Conservation (phyloP, 1,139 yeast species). For the Ogataea hybrid region DNA sequence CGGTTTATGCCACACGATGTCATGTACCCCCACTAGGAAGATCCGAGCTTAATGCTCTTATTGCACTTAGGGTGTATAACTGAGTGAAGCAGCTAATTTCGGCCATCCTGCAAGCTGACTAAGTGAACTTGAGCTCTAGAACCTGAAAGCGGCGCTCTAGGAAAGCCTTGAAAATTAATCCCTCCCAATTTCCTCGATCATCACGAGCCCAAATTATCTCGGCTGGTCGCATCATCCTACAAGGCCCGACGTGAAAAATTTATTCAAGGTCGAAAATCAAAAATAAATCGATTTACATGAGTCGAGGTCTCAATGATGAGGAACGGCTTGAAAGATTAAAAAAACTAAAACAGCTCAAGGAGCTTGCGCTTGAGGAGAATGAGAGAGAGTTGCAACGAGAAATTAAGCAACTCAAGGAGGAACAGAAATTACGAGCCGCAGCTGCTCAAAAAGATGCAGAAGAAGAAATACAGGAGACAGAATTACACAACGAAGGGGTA, state of each 20-base stretch:
- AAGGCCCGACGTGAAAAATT: not conserved
- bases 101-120: too few species aligned
- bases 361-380: slow-evolving; percentile 36
- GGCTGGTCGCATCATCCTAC: too few species aligned
- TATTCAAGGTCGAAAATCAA: not conserved
- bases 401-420: slow-evolving; percentile 25
- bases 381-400: slow-evolving; percentile 42
- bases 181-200: too few species aligned
- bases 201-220: too few species aligned
- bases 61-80: too few species aligned
- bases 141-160: too few species aligned
- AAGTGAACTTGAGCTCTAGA: too few species aligned
- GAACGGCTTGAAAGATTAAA: slow-evolving; percentile 29
- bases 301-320: not conserved
- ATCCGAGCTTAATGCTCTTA: too few species aligned
- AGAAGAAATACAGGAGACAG: slow-evolving; percentile 40
- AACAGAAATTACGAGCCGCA: slow-evolving; percentile 32
- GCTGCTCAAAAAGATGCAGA: slow-evolving; percentile 36
- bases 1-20: too few species aligned
- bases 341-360: slow-evolving; percentile 31
- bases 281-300: not conserved
- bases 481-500: slow-evolving; percentile 38
- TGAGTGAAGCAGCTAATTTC: too few species aligned
- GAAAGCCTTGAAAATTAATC: too few species aligned
- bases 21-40: too few species aligned